These are phyloP conservation scores for Scheffersomyces stambukii DNA, from an alignment of 1,139 yeast species.

Conservation along the genomic window DNA sequence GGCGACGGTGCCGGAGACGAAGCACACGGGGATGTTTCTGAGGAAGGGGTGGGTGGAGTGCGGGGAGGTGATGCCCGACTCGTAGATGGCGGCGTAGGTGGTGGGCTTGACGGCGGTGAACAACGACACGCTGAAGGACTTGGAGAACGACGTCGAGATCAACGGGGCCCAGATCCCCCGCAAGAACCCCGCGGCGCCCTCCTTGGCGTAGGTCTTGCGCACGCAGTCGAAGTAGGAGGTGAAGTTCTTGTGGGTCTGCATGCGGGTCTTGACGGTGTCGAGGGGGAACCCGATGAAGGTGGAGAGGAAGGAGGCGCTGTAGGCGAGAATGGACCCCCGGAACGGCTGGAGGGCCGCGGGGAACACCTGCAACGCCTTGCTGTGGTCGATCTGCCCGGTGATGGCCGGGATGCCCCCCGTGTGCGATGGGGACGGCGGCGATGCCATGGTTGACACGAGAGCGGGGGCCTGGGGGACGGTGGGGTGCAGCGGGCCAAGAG, in stretches of 20 bases:
- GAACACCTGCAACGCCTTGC: slow-evolving; percentile 40
- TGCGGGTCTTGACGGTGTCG: slow-evolving; percentile 79
- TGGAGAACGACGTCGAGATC: slow-evolving; percentile 59
- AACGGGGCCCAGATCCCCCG: slow-evolving; percentile 75
- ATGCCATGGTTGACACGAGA: too few species aligned
- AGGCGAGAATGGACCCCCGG: slow-evolving; percentile 57
- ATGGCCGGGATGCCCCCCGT: slow-evolving; percentile 36
- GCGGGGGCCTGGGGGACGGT: too few species aligned
- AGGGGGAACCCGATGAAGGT: slow-evolving; percentile 79
- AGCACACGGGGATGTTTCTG: slow-evolving; percentile 62
- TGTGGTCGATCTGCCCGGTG: slow-evolving; percentile 36
- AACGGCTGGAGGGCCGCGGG: slow-evolving; percentile 54
- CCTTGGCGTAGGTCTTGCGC: slow-evolving; percentile 49
- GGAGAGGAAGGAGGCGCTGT: slow-evolving; percentile 60
- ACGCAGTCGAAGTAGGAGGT: slow-evolving; percentile 58
- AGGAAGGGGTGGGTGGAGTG: slow-evolving; percentile 33
- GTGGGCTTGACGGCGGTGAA: slow-evolving; percentile 57
- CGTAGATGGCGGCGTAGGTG: slow-evolving; percentile 29
- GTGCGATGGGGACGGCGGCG: slow-evolving; percentile 1
- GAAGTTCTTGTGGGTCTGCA: slow-evolving; percentile 71
- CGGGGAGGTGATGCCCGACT: slow-evolving; percentile 8
- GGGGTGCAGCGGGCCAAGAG: too few species aligned
- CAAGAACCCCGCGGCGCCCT: slow-evolving; percentile 70
- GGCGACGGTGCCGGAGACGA: slow-evolving; percentile 60
- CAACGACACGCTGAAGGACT: slow-evolving; percentile 63